A percentile compares a stretch with the other conserved stretches of the same genome.
These are phyloP conservation scores for Capillidium rhysosporum DNA, from an alignment of 371 early-diverging fungal genomes.

Conservation along the genomic window DNA sequence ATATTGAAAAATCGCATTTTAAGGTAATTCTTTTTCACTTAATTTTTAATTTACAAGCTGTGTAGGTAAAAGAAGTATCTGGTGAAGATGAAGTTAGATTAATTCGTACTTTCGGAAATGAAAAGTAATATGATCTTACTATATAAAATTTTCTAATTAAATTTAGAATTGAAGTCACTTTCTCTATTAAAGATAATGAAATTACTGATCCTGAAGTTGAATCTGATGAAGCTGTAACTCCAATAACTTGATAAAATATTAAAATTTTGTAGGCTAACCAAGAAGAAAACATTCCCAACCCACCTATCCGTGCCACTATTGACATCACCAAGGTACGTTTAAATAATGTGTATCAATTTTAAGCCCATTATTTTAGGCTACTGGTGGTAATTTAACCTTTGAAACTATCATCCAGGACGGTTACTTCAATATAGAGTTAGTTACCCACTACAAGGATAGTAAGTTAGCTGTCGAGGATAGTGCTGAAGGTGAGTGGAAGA, in stretches of 20 bases:
- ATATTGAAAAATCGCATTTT: constrained; percentile 51
- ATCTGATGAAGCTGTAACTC: constrained; percentile 21
- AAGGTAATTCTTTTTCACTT: constrained; percentile 21
- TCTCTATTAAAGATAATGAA: constrained; percentile 71
- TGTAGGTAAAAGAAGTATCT: constrained; percentile 57
- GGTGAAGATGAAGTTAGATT: constrained; percentile 65
- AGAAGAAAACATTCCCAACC: constrained; percentile 33
- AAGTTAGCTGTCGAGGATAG: constrained; percentile 42
- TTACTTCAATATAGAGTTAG: constrained; percentile 63
- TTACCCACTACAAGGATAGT: constrained; percentile 45
- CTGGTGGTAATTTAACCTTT: constrained; percentile 54
- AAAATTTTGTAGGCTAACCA: constrained; percentile 20
- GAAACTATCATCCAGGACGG: constrained; percentile 66
- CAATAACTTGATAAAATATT: constrained; percentile 6
- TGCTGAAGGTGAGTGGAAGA: constrained; percentile 81
- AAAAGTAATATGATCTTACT: constrained; percentile 34
- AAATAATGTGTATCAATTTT: constrained; percentile 8
- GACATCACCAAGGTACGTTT: constrained; percentile 44
- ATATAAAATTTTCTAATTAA: background rate
- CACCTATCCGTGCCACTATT: constrained; percentile 50
- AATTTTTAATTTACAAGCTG: background rate
- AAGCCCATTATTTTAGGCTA: constrained; percentile 16
- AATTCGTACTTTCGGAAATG: constrained; percentile 71
- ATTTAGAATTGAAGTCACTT: constrained; percentile 49
- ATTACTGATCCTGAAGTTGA: constrained; percentile 30